Evolutionary conservation across 169 alveolate genomes (phyloP).

Genomic region (Eimeria maxima): DNA sequence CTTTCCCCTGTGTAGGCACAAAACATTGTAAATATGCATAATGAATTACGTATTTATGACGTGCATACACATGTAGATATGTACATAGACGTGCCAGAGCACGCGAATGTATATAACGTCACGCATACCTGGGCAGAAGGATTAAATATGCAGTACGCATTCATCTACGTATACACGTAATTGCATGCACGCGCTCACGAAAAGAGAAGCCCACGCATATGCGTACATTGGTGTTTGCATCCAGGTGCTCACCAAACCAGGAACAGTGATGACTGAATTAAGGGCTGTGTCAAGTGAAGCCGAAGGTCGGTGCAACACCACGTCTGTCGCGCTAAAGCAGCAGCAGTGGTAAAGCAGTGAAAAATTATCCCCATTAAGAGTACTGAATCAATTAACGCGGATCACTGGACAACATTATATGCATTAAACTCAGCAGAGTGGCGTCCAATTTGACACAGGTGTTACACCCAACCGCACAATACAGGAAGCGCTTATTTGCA

Average conservation of each 20-base stretch:
- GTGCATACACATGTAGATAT: neutral
- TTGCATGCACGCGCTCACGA: neutral
- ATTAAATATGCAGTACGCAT: neutral
- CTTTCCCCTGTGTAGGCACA: constrained; percentile 14
- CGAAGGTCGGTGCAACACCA: neutral
- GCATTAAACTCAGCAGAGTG: neutral
- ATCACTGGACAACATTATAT: neutral
- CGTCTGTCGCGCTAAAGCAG: neutral
- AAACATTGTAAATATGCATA: neutral
- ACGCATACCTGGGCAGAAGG: neutral
- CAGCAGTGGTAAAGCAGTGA: neutral
- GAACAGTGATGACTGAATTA: neutral
- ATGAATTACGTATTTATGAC: neutral
- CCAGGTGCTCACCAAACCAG: neutral
- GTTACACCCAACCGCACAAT: no score
- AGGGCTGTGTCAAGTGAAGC: neutral
- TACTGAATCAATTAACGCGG: neutral
- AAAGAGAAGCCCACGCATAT: no score
- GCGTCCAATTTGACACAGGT: no score
- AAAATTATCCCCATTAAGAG: no score
- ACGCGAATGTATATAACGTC: neutral
- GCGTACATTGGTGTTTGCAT: no score
- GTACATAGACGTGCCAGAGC: neutral
- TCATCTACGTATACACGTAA: neutral
- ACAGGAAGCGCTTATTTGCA: no score